Base-by-base conservation (phyloP, 75 land plant species). In the Pinus taeda region DNA sequence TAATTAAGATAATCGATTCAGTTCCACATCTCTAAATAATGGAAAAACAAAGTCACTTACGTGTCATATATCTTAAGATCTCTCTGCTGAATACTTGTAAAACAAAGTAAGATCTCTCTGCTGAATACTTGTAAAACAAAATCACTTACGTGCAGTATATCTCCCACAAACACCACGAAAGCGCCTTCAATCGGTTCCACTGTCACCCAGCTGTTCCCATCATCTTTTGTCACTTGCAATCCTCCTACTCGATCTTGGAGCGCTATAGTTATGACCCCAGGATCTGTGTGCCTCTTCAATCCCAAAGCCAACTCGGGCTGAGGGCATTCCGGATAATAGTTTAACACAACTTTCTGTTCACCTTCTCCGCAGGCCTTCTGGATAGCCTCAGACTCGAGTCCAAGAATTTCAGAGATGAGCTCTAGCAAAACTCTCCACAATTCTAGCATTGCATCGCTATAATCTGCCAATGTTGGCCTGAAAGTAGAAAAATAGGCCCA, bases 271-370 rank as follows among this genome's bases (percentile, higher is more conserved):
- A 85, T 60, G 45, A 66, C 73, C 4, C 80, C 86, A 13, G 73
- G 77, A 22, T 85, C 87, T 3, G 81, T 75, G 71, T 85, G 87
- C n/a, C 85, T 63, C 30, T 78, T 74, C 26, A 85, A 45, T 18
- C 87, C 87, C 24, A 82, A 56, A 17, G 87, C 76, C 22, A 79
- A 72, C 22, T 84, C 53, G 12, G 87, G 87, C 33, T 70, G 76
- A 3, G 87, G 87, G 76, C 87, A 85, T 14, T 78, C 75, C 9
- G 85, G 85, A 42, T 85, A 85, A 67, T 83, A 83, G 42, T 85
- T 85, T 21, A 85, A 67, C 21, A 85, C 77, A 18, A 76, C 30
- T 63, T 74, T 53, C 63, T 66, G 81, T 63, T 75, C 37, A 18
- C 33, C 74, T 21, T 30, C 75, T 21, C 85, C 61, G 63, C 73